Evolutionary conservation across 2,329 filamentous ascomycete genomes (phyloP), one percentile per base, ranked within the genome.

Genomic region (Pezicula carpinea): DNA sequence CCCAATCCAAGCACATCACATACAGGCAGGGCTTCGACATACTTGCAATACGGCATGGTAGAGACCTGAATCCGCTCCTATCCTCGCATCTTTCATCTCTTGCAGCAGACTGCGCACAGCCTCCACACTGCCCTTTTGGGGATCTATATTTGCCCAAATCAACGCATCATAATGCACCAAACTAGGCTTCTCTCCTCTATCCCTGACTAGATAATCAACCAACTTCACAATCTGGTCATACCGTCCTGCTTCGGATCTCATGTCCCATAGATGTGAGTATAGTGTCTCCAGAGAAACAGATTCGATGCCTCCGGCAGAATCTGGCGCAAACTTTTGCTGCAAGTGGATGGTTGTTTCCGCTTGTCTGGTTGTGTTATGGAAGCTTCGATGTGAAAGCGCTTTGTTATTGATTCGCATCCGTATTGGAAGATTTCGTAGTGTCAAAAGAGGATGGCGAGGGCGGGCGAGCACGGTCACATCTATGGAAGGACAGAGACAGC

Each of bases 21-120:
- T 34, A 33, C 18, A 36, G 43, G n/a, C 18, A 3, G 14, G 18
- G 21, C 26, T 29, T 32, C 7, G 59, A 55, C 69, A 21, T 62
- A 85, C 82, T 64, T 82, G 80, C 33, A 96, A 69, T 2, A 85
- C 80, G 51, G 80, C 80, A 64, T 91, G 83, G 58, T 88, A 92
- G 2, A 87, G 75, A 3, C 74, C 73, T 1, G 76, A 74, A 54
- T 89, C 87, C 6, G 81, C 74, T 35, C 78, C 69, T 38, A 96
- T 71, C 0, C 72, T 74, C 35, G 75, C 70, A 1, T 67, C 63
- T 36, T 75, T 72, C 82, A 96, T 87, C 58, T 96, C 89, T 18
- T 78, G 68, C 19, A 96, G 67, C n/a, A 95, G 69, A 17, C 68
- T 69, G 29, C 60, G 66, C 13, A 92, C 77, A 39, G 79, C 77